Base-by-base conservation (phyloP, 352 stramenopile genomes). In the Globisporangium splendens region DNA sequence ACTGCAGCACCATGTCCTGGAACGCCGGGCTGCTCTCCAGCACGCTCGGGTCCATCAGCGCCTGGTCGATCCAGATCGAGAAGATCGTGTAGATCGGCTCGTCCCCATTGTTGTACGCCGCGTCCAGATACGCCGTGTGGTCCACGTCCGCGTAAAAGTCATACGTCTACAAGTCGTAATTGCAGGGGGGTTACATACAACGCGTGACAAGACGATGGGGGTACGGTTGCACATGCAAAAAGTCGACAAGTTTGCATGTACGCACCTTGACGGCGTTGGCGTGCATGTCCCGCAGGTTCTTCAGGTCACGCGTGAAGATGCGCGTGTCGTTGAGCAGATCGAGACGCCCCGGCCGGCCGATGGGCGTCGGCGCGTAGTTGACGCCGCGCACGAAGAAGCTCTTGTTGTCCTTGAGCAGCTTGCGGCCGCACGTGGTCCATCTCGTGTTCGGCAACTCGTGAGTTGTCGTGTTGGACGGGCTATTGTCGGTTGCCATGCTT, bases 381-480 rank as follows among this genome's bases (percentile, higher is more conserved):
- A 90, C 72, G 38, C 80, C 80, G 21, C 80, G 80, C 24, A 88
- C 68, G 63, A 90, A 90, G 62, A 88, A 90, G 59, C 61, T 82
- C 20, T 62, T 62, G 44, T 62, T 65, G 52, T 90, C 69, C 33
- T 79, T 69, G 31, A 90, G 72, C 55, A 90, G 65, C 50, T 88
- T 83, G 41, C 80, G 77, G 14, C 71, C 70, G 59, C 80, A 90
- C 24, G 72, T 73, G 17, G 65, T 75, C 77, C 80, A 90, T 49
- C 71, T 55, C 22, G 79, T 87, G 72, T 87, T 88, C 28, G 7
- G 2, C 28, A 35, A 35, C 28, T 31, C 5, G 2, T 2, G 24
- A 31, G 24, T 5, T 31, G 28, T 35, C 7, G 28, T 8, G 51
- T 33, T 58, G 8, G 12, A 15, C 18, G 31, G 11, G 41, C 7